Base-by-base conservation (phyloP, 2,329 filamentous ascomycete genomes). In the Aspergillus ibericus region DNA sequence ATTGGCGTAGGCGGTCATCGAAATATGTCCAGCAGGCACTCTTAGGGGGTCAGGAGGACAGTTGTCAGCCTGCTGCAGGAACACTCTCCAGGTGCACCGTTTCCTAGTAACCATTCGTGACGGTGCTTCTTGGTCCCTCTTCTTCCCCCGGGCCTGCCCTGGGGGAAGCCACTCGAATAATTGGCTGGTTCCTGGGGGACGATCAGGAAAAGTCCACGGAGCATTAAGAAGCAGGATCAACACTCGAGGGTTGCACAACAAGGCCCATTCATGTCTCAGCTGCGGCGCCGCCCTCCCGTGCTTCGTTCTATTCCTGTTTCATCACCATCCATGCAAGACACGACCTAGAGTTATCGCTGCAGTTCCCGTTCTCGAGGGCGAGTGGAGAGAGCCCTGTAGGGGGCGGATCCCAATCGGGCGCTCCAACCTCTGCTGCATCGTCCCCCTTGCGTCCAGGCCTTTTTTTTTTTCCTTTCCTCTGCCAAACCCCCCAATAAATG, bases 371-470 rank as follows among this genome's bases (percentile, higher is more conserved):
- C 44, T 53, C 13, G 53, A 55, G 52, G 40, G 53, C 40, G 46
- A 50, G 59, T 49, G 32, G 53, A 53, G 32, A 46, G 35, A 18
- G 18, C 34, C 53, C 50, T 42, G 44, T 38, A 58, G 57, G 47
- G 44, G 52, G 55, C 50, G 49, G 38, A 59, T 58, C 55, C 25
- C 50, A 59, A 46, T 49, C 46, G 46, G 25, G 50, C 48, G 44
- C 34, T 57, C 55, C 59, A 38, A 47, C 53, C 58, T 56, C 38
- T 42, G 38, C 56, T 56, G 50, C 52, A 61, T 51, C 32, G 29
- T 18, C n/a, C 58, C 63, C 65, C 65, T 67, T 67, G 65, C 65
- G 32, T 67, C 58, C 38, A 49, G 20, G 35, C 18, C n/a, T 56
- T 60, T 18, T 56, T 60, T 63, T 58, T 59, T 51, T 36, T 20